Base-by-base conservation (phyloP, 768 basidiomycete species). In the Pisolithus albus region DNA sequence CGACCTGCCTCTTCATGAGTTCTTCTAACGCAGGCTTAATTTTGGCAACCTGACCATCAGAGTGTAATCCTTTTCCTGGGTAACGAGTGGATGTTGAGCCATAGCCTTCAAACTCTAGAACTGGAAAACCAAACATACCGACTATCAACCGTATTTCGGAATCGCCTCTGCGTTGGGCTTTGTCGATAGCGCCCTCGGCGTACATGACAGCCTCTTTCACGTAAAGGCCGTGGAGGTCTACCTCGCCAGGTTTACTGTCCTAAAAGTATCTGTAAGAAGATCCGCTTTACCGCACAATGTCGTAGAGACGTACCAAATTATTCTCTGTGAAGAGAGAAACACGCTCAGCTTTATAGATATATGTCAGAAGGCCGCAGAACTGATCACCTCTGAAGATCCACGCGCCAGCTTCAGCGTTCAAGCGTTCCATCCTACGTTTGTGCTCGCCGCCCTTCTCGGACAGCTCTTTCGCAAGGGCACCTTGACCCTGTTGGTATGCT, bases 191-290 rank as follows among this genome's bases (percentile, higher is more conserved):
- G 21, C 65, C 59, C 56, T 97, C 94, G 1, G 81, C 83, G 48
- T 76, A 77, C 40, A 77, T 72, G 45, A 95, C 81, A 19, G 93
- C 91, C 69, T 98, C 95, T 62, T 91, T 92, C 54, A 95, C 93
- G 66, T 90, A 95, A 4, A 98, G 71, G 1, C 92, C 94, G 62
- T 97, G 94, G 21, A 97, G 70, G 67, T 97, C 90, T 42, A 96
- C 72, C 65, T 92, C 88, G 1, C 85, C 88, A 0, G 77, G 76
- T 52, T 78, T 67, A 47, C 84, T 83, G 54, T 87, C 82, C 80
- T 84, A 60, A 40, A 56, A 1, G n/a, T 15, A 7, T 19, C 16
- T 23, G 11, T 23, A 10, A 30, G 23, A 10, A 30, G 23, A n/a
- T 16, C 18, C 19, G 39, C 26, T 7, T 24, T 24, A 18, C 19